phyloP scores from a whole-genome alignment of 2,329 filamentous ascomycete genomes.

The Pyricularia sp. region DNA sequence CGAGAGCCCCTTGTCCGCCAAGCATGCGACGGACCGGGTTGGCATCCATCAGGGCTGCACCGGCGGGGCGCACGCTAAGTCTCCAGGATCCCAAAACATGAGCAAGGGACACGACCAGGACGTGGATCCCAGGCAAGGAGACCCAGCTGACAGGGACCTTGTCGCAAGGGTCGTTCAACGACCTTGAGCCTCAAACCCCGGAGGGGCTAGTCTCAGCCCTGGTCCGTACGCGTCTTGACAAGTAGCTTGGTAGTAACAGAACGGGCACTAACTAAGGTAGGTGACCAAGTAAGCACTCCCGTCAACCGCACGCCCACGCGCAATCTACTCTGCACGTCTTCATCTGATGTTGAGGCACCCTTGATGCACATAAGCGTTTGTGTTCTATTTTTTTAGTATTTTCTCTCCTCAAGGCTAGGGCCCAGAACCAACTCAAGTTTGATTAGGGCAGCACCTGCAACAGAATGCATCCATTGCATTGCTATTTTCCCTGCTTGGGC shows the following conservation, averaged over 20 bases:
- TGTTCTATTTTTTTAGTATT: not conserved
- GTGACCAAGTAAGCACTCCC: no score
- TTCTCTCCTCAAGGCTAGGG: not conserved
- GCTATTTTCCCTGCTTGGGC: not conserved
- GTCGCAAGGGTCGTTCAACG: not conserved
- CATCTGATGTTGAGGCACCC: not conserved
- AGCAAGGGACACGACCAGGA: constrained; percentile 15
- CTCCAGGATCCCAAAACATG: constrained; percentile 31
- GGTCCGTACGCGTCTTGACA: not conserved
- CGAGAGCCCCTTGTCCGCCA: constrained; percentile 13
- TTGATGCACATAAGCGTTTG: not conserved
- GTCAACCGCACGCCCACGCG: no score
- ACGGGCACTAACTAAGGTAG: no score
- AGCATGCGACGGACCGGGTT: constrained; percentile 16
- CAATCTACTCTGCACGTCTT: not conserved
- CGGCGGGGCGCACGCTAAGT: constrained; percentile 12
- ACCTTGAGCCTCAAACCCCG: not conserved
- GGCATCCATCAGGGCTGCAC: constrained; percentile 8
- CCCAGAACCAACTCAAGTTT: not conserved
- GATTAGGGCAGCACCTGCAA: not conserved
- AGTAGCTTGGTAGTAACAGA: not conserved
- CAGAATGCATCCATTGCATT: not conserved
- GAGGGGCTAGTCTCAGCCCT: not conserved
- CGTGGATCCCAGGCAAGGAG: constrained; percentile 7
- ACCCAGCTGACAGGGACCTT: constrained; percentile 16